A percentile compares a stretch with the other conserved stretches of the same genome.
Conservation (phyloP, 2,329 filamentous ascomycete species). For the Thermothelomyces thermophilus region DNA sequence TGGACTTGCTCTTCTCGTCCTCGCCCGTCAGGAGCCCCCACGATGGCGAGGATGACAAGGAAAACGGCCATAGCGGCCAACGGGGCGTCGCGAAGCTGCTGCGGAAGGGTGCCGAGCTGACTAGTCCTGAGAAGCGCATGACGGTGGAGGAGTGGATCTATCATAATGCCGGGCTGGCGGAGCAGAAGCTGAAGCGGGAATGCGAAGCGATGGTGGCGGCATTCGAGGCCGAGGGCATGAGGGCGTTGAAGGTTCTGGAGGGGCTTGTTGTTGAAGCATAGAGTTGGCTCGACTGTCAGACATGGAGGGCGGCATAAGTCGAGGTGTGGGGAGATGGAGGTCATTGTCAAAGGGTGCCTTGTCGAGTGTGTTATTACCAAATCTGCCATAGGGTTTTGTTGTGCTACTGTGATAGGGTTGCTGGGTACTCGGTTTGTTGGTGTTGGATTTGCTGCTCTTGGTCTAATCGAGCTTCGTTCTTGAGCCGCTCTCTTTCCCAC, state of each 20-base stretch:
- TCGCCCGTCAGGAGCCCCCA: conserved; percentile 12
- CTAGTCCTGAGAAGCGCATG: conserved; percentile 77
- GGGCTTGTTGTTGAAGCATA: conserved; percentile 51
- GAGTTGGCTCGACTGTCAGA: not conserved
- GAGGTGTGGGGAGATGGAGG: too few species aligned
- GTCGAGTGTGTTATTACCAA: too few species aligned
- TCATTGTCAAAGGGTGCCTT: too few species aligned
- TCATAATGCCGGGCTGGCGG: conserved; percentile 71
- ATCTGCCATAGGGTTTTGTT: too few species aligned
- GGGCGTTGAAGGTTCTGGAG: conserved; percentile 72
- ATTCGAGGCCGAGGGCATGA: conserved; percentile 77
- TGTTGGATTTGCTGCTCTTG: not conserved
- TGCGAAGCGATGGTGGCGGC: conserved; percentile 75
- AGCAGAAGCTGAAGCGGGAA: conserved; percentile 69
- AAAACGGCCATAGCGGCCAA: conserved; percentile 38
- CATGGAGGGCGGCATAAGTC: too few species aligned
- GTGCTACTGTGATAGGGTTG: too few species aligned
- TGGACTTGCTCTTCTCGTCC: conserved; percentile 62
- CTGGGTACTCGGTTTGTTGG: not conserved
- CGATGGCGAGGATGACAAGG: conserved; percentile 35
- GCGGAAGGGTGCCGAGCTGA: conserved; percentile 54
- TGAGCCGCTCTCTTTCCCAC: not conserved
- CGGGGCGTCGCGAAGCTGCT: conserved; percentile 39
- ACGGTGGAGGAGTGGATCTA: conserved; percentile 90
- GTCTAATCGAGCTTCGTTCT: not conserved